Percentiles rank a stretch among this genome's conserved stretches.
Evolutionary conservation across 176 grass and related monocot genomes (phyloP).

Genomic region (Coix lacrymajobi): DNA sequence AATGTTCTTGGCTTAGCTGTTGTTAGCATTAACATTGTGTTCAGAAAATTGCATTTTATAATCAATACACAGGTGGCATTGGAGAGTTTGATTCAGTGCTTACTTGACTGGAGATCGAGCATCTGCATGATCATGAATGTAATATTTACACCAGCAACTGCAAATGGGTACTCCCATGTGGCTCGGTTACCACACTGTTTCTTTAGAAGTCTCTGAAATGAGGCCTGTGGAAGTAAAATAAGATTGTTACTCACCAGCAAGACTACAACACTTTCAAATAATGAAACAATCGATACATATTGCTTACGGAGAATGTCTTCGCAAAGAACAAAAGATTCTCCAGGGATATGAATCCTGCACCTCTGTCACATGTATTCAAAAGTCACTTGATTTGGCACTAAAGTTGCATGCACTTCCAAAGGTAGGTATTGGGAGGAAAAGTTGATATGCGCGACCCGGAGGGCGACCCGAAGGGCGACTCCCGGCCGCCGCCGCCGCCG

Average conservation of each 20-base stretch:
- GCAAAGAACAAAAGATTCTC: slow-evolving; percentile 97
- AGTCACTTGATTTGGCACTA: not conserved
- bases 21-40: slow-evolving; percentile 15
- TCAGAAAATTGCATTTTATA: not conserved
- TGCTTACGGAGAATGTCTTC: slow-evolving; percentile 97
- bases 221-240: slow-evolving; percentile 43
- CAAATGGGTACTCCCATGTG: slow-evolving; percentile 93
- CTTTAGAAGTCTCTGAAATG: slow-evolving; percentile 84
- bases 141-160: slow-evolving; percentile 91
- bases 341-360: slow-evolving; percentile 88
- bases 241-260: not conserved
- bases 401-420: not conserved
- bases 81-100: not conserved
- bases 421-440: too few relatives aligned
- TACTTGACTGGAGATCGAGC: slow-evolving; percentile 89
- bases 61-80: not conserved
- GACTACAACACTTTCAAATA: not conserved
- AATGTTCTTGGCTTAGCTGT: slow-evolving; percentile 94
- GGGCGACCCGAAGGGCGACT: too few relatives aligned
- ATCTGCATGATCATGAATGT: slow-evolving; percentile 99
- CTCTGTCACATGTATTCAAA: slow-evolving; percentile 34
- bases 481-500: too few relatives aligned
- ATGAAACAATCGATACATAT: not conserved
- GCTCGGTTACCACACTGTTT: slow-evolving; percentile 78
- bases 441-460: too few relatives aligned